These are phyloP conservation scores for Chytriomyces hyalinus DNA, from an alignment of 192 early-diverging fungal species.

Conservation along the genomic window DNA sequence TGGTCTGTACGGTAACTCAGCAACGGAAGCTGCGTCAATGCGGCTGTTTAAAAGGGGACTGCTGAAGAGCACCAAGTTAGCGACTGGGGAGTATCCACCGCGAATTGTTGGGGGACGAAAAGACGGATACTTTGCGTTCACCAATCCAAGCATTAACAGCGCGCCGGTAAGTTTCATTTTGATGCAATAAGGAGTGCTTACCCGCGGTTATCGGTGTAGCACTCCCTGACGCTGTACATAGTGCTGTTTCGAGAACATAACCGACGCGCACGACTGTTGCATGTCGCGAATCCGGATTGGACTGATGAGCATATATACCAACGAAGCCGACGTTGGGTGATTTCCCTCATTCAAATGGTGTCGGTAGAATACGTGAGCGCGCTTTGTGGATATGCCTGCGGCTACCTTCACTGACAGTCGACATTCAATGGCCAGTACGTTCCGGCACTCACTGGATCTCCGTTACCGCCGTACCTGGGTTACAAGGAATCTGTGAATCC, in stretches of 20 bases:
- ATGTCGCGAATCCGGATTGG: conserved; percentile 39
- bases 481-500: conserved; percentile 45
- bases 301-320: conserved; percentile 47
- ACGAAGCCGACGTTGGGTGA: conserved; percentile 49
- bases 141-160: conserved; percentile 32
- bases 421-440: conserved; percentile 36
- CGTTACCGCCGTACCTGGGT: conserved; percentile 39
- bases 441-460: conserved; percentile 39
- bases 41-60: conserved; percentile 19
- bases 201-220: conserved; percentile 13
- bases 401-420: background rate
- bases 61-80: conserved; percentile 29
- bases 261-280: conserved; percentile 40
- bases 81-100: conserved; percentile 30
- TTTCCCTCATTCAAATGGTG: conserved; percentile 50
- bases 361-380: conserved; percentile 40
- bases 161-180: conserved; percentile 29
- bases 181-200: background rate
- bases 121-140: conserved; percentile 21
- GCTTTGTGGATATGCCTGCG: background rate
- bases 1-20: conserved; percentile 36
- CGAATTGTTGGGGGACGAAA: conserved; percentile 22
- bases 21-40: background rate
- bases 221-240: conserved; percentile 24
- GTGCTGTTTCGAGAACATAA: conserved; percentile 51